Evolutionary conservation across 2,329 filamentous ascomycete species (phyloP).

Genomic region (Lecanosticta acicola): DNA sequence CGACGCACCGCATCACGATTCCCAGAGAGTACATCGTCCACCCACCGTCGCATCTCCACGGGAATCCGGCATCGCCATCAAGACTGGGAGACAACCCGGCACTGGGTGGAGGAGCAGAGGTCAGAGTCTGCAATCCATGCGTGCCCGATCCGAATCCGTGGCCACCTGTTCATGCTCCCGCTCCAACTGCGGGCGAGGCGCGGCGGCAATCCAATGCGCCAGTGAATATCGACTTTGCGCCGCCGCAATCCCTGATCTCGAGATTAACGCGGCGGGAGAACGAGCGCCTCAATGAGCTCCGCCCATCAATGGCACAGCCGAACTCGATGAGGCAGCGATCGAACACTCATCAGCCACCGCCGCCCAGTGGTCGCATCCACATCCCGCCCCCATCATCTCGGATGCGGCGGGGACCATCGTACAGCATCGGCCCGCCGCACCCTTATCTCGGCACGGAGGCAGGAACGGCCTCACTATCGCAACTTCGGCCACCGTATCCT

Average conservation of each 20-base stretch:
- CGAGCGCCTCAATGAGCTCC: no score
- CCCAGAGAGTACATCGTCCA: slow-evolving; percentile 88
- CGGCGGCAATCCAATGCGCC: slow-evolving; percentile 1
- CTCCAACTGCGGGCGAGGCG: slow-evolving; percentile 1
- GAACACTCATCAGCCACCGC: no score
- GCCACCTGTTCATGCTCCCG: slow-evolving; percentile 16
- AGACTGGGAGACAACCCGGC: slow-evolving; percentile 39
- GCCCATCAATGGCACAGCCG: no score
- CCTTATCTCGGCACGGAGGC: no score
- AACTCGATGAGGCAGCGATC: no score
- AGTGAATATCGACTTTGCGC: neutral
- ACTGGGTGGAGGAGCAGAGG: slow-evolving; percentile 60
- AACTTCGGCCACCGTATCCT: no score
- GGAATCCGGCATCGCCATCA: slow-evolving; percentile 7
- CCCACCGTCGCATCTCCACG: slow-evolving; percentile 47
- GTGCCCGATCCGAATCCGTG: slow-evolving; percentile 61
- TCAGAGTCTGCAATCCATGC: slow-evolving; percentile 66
- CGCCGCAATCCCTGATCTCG: neutral
- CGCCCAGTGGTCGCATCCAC: no score
- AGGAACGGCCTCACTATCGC: no score
- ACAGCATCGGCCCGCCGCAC: no score
- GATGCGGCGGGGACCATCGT: no score
- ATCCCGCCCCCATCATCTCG: no score
- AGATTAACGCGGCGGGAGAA: neutral
- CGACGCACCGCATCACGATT: slow-evolving; percentile 90